phyloP scores from a whole-genome alignment of 116 monocot species.

The Dioscorea cayenensis region DNA sequence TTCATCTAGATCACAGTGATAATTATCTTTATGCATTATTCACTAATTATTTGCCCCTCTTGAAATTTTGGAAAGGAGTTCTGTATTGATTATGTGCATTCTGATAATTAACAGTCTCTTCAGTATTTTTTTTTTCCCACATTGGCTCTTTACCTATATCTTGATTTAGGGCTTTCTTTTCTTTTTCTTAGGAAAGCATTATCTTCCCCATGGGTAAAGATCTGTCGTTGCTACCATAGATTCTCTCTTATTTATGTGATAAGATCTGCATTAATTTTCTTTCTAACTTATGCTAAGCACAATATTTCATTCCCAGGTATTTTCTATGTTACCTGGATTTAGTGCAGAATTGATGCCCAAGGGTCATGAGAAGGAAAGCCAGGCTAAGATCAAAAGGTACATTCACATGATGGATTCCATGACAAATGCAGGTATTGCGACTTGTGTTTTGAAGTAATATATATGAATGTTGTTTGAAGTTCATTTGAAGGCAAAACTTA shows the following conservation, averaged over 20 bases:
- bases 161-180: background rate
- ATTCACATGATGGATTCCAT: conserved; percentile 99
- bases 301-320: conserved; percentile 35
- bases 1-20: background rate
- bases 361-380: conserved; percentile 94
- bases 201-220: background rate
- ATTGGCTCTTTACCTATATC: background rate
- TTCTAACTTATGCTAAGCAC: background rate
- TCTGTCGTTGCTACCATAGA: background rate
- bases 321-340: conserved; percentile 95
- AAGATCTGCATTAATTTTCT: background rate
- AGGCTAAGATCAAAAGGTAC: conserved; percentile 93
- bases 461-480: background rate
- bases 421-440: conserved; percentile 76
- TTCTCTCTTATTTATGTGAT: background rate
- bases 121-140: background rate
- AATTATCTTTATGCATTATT: background rate
- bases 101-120: background rate
- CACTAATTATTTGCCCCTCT: background rate
- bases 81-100: background rate
- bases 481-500: background rate
- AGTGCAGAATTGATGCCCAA: conserved; percentile 92
- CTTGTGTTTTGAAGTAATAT: background rate
- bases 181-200: background rate
- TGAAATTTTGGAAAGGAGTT: background rate